Evolutionary conservation across 352 stramenopile species (phyloP).

Genomic region (Phytophthora podocarpi): DNA sequence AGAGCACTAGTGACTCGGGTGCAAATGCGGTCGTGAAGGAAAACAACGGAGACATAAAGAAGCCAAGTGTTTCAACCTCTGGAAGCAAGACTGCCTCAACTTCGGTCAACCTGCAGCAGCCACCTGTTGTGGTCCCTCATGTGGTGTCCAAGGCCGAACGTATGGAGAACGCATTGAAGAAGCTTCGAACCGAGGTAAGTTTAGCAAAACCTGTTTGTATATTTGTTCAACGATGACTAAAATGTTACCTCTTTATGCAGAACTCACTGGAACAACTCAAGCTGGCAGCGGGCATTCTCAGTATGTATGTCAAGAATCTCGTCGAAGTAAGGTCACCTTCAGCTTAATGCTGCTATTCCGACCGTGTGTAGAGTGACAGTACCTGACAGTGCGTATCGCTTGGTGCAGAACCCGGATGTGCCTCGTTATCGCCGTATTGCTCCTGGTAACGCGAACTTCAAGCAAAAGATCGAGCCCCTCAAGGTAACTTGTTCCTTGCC

Average conservation of each 20-base stretch:
- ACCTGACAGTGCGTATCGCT: neutral
- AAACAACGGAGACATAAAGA: slow-evolving; percentile 6
- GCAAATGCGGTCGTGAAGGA: neutral
- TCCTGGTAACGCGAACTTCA: slow-evolving; percentile 81
- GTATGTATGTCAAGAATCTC: slow-evolving; percentile 90
- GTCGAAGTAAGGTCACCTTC: slow-evolving; percentile 53
- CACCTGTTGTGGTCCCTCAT: slow-evolving; percentile 14
- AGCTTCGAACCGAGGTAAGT: slow-evolving; percentile 54
- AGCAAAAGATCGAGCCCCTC: slow-evolving; percentile 84
- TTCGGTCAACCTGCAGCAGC: slow-evolving; percentile 3
- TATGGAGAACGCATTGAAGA: slow-evolving; percentile 55
- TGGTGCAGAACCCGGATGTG: slow-evolving; percentile 73
- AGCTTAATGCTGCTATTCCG: neutral
- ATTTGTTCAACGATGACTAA: neutral
- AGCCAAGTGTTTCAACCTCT: neutral
- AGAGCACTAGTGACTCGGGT: neutral
- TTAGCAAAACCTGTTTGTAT: neutral
- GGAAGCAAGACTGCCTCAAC: slow-evolving; percentile 8
- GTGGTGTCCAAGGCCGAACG: slow-evolving; percentile 41
- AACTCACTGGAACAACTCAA: slow-evolving; percentile 78
- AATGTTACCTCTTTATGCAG: slow-evolving; percentile 29
- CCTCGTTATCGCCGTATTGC: slow-evolving; percentile 83
- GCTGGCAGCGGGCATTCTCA: slow-evolving; percentile 67
- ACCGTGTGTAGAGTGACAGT: neutral
- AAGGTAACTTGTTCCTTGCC: slow-evolving; percentile 42